Evolutionary conservation across 495 filamentous ascomycete genomes (phyloP), one percentile per base, ranked within the genome.

Genomic region (Xylaria telfairii): DNA sequence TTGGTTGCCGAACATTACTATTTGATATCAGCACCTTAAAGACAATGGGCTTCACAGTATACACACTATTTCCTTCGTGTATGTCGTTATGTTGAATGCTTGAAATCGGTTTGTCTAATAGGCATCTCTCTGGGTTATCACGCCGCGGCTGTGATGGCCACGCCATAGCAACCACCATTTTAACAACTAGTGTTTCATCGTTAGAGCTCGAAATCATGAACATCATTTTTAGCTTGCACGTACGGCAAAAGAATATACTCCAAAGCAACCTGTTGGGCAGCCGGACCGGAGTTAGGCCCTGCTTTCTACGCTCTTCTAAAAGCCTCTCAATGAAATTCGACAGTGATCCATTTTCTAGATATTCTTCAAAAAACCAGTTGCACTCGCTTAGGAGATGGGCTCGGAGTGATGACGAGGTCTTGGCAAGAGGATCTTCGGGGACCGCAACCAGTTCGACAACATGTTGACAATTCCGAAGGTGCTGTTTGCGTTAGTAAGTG

Each of bases 51-150:
- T 1, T 54, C 3, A 30, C 3, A 8, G 15, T 54, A 12, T 28
- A 54, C 49, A 24, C 19, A 54, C 49, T 0, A 2, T 54, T 54
- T 54, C 49, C 49, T 28, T 54, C 49, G 12, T 54, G 49, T 28
- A 54, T 54, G 49, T 54, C 49, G 24, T 17, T 28, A 30, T 54
- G 49, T 54, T 54, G 49, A 28, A 54, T 54, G 26, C 24, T 54
- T 54, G 49, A 28, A 4, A 54, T 54, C 28, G 24, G 49, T 19
- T 7, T 4, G 3, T 28, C 12, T 54, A 54, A 54, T 28, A 54
- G 3, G 13, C 49, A 54, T 0, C 49, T 54, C 24, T 54, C 49
- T 6, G 49, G 49, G 8, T 1, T 17, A 54, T 54, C 24, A 13
- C 24, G 21, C 28, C 12, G 3, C 3, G 24, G 12, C 49, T 54